Evolutionary conservation across 352 stramenopile species (phyloP).

Genomic region (Phytopythium oedochilum): DNA sequence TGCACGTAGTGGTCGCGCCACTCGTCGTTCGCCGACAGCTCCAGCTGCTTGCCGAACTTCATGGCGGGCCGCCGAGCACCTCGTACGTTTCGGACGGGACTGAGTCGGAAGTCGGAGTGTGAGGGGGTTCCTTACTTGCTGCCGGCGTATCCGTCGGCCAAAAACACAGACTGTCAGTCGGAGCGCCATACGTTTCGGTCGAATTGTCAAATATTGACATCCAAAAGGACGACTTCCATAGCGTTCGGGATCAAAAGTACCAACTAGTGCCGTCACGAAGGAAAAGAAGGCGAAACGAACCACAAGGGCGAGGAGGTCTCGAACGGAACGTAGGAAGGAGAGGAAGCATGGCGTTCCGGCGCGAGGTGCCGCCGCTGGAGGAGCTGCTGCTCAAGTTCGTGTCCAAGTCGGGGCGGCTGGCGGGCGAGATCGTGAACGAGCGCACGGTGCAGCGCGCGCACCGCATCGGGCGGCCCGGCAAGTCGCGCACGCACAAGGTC

Average conservation of each 20-base stretch:
- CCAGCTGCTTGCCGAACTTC: constrained; percentile 93
- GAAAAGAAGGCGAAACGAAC: not conserved
- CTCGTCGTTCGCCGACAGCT: constrained; percentile 85
- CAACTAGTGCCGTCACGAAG: no score
- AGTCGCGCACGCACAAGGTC: constrained; percentile 77
- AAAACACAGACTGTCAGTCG: no score
- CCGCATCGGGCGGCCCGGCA: constrained; percentile 64
- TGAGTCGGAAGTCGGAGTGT: no score
- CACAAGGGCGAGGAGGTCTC: no score
- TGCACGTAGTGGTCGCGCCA: constrained; percentile 90
- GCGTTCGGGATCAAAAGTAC: no score
- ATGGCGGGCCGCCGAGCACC: no score
- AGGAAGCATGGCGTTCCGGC: constrained; percentile 81
- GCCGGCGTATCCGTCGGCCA: no score
- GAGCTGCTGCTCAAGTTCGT: constrained; percentile 89
- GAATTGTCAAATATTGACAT: no score
- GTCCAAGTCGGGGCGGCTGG: constrained; percentile 70
- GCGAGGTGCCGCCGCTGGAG: constrained; percentile 74
- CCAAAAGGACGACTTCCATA: no score
- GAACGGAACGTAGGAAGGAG: not conserved
- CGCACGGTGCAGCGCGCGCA: constrained; percentile 58
- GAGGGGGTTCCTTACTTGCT: no score
- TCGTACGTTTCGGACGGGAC: no score
- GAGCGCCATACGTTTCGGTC: no score
- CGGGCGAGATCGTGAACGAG: constrained; percentile 67